A percentile compares a stretch with the other conserved stretches of the same genome.
Evolutionary conservation across 192 early-diverging fungal genomes (phyloP).

Genomic region (Kappamyces sp.): DNA sequence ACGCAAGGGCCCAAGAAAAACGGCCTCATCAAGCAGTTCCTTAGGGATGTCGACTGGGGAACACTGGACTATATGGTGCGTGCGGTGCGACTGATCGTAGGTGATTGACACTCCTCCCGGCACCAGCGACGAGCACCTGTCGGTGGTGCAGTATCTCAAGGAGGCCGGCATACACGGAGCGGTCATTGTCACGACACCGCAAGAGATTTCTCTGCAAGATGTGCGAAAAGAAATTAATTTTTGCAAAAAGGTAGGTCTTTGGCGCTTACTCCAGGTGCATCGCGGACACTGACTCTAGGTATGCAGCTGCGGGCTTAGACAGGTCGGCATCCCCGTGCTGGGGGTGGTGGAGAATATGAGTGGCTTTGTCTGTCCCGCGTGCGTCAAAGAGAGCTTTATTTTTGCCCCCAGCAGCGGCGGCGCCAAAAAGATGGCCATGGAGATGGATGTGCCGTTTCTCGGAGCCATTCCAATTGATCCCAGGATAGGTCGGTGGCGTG

Average conservation of each 20-base stretch:
- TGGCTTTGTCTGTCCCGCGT: conserved; percentile 42
- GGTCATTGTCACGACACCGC: conserved; percentile 94
- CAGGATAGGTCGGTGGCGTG: conserved; percentile 35
- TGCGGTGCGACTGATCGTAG: neutral
- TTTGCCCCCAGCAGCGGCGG: conserved; percentile 81
- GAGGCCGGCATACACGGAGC: conserved; percentile 70
- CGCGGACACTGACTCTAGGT: neutral
- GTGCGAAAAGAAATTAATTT: conserved; percentile 56
- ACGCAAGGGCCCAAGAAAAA: conserved; percentile 88
- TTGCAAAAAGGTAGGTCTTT: conserved; percentile 37
- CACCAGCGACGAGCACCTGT: conserved; percentile 95
- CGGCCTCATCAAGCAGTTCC: conserved; percentile 95
- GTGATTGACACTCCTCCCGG: conserved; percentile 94
- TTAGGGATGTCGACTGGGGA: conserved; percentile 95
- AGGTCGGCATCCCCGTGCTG: conserved; percentile 32
- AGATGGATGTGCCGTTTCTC: conserved; percentile 79
- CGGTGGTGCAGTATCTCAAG: conserved; percentile 84
- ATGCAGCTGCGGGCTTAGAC: neutral
- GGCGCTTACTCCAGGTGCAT: neutral
- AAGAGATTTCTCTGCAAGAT: conserved; percentile 60
- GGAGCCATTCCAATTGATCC: conserved; percentile 93
- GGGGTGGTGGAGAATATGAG: conserved; percentile 55
- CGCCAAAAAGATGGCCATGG: conserved; percentile 80
- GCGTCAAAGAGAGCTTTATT: conserved; percentile 73
- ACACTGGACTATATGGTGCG: conserved; percentile 82